phyloP scores from a whole-genome alignment of 169 alveolate genomes.

The Prorocentrum cordatum region DNA sequence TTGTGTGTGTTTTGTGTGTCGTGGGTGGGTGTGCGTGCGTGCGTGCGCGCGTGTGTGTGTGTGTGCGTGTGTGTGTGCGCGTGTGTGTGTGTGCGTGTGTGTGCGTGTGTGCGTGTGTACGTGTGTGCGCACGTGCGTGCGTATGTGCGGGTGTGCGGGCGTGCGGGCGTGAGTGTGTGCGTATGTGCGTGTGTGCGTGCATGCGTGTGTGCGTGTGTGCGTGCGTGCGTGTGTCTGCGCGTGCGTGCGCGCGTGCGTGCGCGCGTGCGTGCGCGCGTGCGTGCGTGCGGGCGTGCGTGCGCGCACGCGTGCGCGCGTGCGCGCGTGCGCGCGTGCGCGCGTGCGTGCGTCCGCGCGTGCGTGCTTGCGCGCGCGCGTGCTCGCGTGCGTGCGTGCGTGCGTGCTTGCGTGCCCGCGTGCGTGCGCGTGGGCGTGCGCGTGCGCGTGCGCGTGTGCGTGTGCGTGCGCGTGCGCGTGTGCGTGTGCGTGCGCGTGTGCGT shows the following conservation, averaged over 20 bases:
- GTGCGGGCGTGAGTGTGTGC: too few relatives aligned
- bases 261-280: background rate
- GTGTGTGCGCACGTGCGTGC: too few relatives aligned
- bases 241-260: background rate
- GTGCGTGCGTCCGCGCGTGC: background rate
- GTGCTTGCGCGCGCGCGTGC: background rate
- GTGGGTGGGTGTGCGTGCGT: too few relatives aligned
- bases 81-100: too few relatives aligned
- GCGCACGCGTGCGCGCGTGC: background rate
- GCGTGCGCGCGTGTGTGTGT: too few relatives aligned
- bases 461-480: background rate
- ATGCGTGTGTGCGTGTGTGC: background rate
- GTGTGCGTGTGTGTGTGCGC: too few relatives aligned
- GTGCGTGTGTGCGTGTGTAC: too few relatives aligned
- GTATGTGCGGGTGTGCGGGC: too few relatives aligned
- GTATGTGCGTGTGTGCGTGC: background rate
- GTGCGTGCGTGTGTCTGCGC: background rate
- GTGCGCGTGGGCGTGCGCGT: background rate
- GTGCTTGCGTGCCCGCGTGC: background rate
- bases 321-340: background rate
- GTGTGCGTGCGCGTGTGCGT: background rate
- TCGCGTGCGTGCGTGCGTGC: background rate
- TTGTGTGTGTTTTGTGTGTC: too few relatives aligned
- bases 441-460: background rate
- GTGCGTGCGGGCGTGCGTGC: background rate